A percentile compares a stretch with the other conserved stretches of the same genome.
These are phyloP conservation scores for Termitomyces sp. DNA, from an alignment of 768 basidiomycete genomes.

Conservation along the genomic window DNA sequence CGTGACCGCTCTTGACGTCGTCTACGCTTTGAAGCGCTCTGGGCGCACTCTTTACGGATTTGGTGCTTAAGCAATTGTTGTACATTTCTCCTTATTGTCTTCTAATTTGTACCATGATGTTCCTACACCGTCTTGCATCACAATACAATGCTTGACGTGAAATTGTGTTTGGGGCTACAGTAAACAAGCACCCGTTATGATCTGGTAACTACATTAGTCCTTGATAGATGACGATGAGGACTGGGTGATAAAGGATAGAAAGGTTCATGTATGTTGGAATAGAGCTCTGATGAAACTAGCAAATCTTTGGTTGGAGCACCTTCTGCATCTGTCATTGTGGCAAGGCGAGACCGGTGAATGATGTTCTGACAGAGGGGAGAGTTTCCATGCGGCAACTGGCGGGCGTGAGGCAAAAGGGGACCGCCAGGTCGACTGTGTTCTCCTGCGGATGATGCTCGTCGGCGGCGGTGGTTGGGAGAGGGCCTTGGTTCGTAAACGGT, in stretches of 20 bases:
- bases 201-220: neutral
- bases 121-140: neutral
- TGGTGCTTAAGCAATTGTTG: slow-evolving; percentile 51
- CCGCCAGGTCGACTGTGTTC: slow-evolving; percentile 26
- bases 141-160: neutral
- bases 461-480: slow-evolving; percentile 21
- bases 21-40: slow-evolving; percentile 72
- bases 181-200: neutral
- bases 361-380: slow-evolving; percentile 21
- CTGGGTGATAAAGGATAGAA: slow-evolving; percentile 19
- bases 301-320: neutral
- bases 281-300: neutral
- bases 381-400: neutral
- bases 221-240: slow-evolving; percentile 12
- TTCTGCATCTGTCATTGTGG: slow-evolving; percentile 21
- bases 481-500: neutral
- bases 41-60: slow-evolving; percentile 83
- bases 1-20: slow-evolving; percentile 85
- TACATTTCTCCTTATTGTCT: too few species aligned
- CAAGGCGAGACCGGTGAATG: slow-evolving; percentile 24
- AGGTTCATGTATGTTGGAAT: neutral
- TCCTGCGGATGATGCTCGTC: slow-evolving; percentile 48
- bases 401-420: slow-evolving; percentile 1
- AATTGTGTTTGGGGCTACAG: neutral
- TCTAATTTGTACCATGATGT: neutral